Percentiles rank a stretch among this genome's conserved stretches.
Conservation (phyloP, 352 stramenopile genomes). For the Thraustochytrium sp. region DNA sequence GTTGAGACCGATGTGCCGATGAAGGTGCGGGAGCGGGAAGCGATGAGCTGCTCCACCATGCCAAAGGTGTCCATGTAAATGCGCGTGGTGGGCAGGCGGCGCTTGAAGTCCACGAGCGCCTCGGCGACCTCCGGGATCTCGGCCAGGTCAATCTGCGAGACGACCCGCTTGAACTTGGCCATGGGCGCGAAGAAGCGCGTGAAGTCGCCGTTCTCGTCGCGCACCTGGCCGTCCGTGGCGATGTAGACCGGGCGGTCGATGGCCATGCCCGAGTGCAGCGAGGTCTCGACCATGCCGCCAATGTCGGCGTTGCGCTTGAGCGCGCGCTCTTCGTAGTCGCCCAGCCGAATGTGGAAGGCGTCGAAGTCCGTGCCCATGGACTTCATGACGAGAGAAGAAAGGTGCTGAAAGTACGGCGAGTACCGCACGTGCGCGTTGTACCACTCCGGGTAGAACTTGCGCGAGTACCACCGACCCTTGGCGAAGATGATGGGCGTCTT, state of each 20-base stretch:
- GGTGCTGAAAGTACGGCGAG: background rate
- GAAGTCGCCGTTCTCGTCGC: background rate
- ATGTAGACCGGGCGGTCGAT: slow-evolving; percentile 10
- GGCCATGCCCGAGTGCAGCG: background rate
- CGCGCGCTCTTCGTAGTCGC: slow-evolving; percentile 1
- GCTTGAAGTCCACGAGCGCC: slow-evolving; percentile 23
- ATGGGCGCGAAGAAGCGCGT: slow-evolving; percentile 5
- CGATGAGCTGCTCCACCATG: slow-evolving; percentile 35
- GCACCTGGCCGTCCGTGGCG: slow-evolving; percentile 28
- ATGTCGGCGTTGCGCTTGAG: background rate
- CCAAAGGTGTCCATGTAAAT: slow-evolving; percentile 35
- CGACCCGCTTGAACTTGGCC: background rate
- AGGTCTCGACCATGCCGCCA: background rate
- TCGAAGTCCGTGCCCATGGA: slow-evolving; percentile 7
- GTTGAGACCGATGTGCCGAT: slow-evolving; percentile 15
- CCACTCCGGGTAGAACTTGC: background rate
- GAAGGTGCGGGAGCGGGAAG: background rate
- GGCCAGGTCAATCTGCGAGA: background rate
- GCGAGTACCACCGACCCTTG: slow-evolving; percentile 4
- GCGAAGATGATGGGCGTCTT: background rate
- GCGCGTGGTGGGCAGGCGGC: background rate
- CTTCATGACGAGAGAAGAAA: background rate
- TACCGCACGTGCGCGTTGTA: slow-evolving; percentile 7
- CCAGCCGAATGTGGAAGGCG: slow-evolving; percentile 15
- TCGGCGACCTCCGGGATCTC: slow-evolving; percentile 6